Conservation (phyloP, 2,329 filamentous ascomycete species). For the Colletotrichum siamense region DNA sequence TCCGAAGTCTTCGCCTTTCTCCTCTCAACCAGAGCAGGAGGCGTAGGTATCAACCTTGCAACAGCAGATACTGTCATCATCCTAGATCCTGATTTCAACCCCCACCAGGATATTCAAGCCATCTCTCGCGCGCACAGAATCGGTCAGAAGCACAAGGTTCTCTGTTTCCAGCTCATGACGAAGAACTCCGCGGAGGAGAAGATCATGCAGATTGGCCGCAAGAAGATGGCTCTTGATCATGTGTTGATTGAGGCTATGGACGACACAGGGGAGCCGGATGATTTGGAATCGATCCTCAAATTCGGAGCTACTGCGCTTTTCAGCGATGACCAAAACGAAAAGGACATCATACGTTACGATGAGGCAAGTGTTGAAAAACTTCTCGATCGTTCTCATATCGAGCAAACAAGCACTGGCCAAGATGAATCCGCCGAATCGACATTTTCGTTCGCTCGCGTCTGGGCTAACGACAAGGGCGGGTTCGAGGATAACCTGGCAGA, state of each 20-base stretch:
- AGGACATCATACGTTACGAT: conserved; percentile 82
- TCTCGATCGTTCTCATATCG: conserved; percentile 83
- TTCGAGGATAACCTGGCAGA: conserved; percentile 68
- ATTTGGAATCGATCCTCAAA: conserved; percentile 86
- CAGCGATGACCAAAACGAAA: conserved; percentile 68
- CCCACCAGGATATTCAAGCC: conserved; percentile 96
- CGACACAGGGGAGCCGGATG: conserved; percentile 78
- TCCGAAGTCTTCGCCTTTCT: conserved; percentile 89
- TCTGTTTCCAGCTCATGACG: conserved; percentile 95
- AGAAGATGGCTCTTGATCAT: conserved; percentile 95
- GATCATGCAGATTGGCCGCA: conserved; percentile 93
- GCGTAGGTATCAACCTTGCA: conserved; percentile 96
- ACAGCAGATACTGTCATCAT: conserved; percentile 98
- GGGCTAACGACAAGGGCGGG: conserved; percentile 80
- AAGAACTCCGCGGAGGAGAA: conserved; percentile 90
- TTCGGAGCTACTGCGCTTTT: conserved; percentile 90
- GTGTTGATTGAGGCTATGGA: conserved; percentile 93
- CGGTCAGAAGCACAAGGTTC: conserved; percentile 92
- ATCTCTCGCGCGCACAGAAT: conserved; percentile 94
- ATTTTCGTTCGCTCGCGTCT: conserved; percentile 90
- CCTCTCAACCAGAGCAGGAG: conserved; percentile 90
- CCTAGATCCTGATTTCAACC: conserved; percentile 95
- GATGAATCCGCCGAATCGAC: conserved; percentile 75
- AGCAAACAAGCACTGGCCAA: conserved; percentile 70
- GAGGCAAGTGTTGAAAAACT: conserved; percentile 83